phyloP scores from a whole-genome alignment of 495 filamentous ascomycete species.

The Penicillium tannophilum region DNA sequence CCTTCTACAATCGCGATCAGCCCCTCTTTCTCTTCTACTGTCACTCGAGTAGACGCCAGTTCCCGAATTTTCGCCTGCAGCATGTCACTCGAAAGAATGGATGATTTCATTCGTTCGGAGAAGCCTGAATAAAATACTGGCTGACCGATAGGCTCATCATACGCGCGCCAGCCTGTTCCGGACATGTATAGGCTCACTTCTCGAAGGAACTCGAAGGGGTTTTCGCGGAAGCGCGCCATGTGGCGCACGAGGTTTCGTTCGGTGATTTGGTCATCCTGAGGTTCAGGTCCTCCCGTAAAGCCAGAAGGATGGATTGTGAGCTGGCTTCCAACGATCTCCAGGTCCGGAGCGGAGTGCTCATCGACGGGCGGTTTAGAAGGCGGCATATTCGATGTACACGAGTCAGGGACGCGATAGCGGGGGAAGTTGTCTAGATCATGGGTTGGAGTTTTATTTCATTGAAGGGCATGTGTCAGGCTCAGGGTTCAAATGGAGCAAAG shows the following conservation, averaged over 20 bases:
- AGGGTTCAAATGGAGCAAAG: background rate
- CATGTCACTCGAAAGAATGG: constrained; percentile 72
- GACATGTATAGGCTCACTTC: constrained; percentile 90
- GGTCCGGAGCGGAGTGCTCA: constrained; percentile 67
- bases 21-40: constrained; percentile 75
- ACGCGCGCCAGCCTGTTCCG: constrained; percentile 90
- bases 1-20: constrained; percentile 55
- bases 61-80: constrained; percentile 73
- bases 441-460: background rate
- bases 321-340: constrained; percentile 78
- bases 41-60: constrained; percentile 71
- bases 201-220: constrained; percentile 79
- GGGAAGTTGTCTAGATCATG: constrained; percentile 1
- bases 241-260: constrained; percentile 78
- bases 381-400: constrained; percentile 31
- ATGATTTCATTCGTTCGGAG: constrained; percentile 80
- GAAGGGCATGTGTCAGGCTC: constrained; percentile 1
- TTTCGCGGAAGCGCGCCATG: constrained; percentile 77
- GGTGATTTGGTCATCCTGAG: constrained; percentile 46
- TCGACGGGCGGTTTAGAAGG: constrained; percentile 36
- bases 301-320: constrained; percentile 81
- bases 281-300: constrained; percentile 48
- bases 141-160: constrained; percentile 87
- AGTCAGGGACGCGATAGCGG: background rate
- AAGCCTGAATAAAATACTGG: constrained; percentile 93